Evolutionary conservation across 179 eudicot genomes (phyloP).

Genomic region (Pouteria campechiana): DNA sequence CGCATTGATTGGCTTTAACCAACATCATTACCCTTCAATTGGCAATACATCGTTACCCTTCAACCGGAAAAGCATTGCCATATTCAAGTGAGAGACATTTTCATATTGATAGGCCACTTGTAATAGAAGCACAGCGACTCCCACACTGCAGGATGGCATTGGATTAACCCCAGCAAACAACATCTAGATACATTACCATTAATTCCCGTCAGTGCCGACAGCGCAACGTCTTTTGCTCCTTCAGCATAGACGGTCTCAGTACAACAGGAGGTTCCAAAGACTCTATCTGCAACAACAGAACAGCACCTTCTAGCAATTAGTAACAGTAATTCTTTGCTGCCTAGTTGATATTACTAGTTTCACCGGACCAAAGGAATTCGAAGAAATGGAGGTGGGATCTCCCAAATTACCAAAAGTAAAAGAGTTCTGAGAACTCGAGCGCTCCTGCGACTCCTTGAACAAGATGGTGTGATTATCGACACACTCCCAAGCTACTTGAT

Average conservation of each 20-base stretch:
- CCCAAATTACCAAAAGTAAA: conserved; percentile 66
- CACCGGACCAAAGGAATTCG: not conserved
- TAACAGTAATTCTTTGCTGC: no score
- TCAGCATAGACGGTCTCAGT: conserved; percentile 72
- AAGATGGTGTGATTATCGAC: conserved; percentile 68
- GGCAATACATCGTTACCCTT: no score
- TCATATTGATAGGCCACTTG: no score
- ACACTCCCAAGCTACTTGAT: conserved; percentile 86
- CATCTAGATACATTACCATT: conserved; percentile 56
- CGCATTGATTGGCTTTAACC: no score
- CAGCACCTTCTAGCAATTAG: no score
- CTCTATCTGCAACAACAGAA: conserved; percentile 51
- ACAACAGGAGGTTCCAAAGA: conserved; percentile 59
- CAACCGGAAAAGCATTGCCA: no score
- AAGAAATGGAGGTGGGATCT: not conserved
- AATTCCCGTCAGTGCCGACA: conserved; percentile 74
- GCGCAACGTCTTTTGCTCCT: conserved; percentile 68
- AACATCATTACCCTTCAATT: no score
- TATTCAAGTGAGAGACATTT: no score
- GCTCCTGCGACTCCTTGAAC: conserved; percentile 49
- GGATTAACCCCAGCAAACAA: no score
- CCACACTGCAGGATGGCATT: no score
- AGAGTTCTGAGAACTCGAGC: conserved; percentile 39
- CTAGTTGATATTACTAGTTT: no score
- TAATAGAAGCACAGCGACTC: no score